Evolutionary conservation across 176 grass and related monocot genomes (phyloP).

Genomic region (Bolboschoenus planiculmis): DNA sequence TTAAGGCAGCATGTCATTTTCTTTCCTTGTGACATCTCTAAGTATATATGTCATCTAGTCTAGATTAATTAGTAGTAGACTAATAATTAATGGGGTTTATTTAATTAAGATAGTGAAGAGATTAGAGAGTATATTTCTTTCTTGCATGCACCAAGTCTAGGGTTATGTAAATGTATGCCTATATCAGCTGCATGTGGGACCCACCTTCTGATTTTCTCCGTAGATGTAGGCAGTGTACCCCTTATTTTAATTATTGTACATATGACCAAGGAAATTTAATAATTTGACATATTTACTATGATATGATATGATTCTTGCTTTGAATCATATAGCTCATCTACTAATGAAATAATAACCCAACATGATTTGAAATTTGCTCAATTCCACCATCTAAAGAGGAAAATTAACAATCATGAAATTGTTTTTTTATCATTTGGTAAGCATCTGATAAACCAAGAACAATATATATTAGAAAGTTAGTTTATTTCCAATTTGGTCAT

Average conservation of each 20-base stretch:
- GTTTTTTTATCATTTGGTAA: too few species aligned
- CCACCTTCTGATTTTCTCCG: neutral
- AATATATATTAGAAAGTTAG: too few species aligned
- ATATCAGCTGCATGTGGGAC: neutral
- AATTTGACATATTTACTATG: neutral
- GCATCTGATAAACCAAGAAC: too few species aligned
- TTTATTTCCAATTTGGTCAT: too few species aligned
- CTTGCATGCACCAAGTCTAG: neutral
- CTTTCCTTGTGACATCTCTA: slow-evolving; percentile 13
- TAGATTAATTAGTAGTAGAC: neutral
- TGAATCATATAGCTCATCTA: neutral
- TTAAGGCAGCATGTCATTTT: slow-evolving; percentile 9
- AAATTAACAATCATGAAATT: too few species aligned
- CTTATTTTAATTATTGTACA: neutral
- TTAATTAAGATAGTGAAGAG: neutral
- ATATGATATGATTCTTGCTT: neutral
- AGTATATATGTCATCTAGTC: neutral
- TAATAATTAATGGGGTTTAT: neutral
- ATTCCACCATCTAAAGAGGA: too few species aligned
- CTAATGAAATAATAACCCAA: neutral
- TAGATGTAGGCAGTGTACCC: neutral
- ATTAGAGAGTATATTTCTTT: neutral
- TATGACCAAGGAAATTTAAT: neutral
- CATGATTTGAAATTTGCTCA: too few species aligned
- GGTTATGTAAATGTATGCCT: neutral